A percentile compares a stretch with the other conserved stretches of the same genome.
phyloP scores from a whole-genome alignment of 306 rosid genomes.

The Gastrolobium villosum region DNA sequence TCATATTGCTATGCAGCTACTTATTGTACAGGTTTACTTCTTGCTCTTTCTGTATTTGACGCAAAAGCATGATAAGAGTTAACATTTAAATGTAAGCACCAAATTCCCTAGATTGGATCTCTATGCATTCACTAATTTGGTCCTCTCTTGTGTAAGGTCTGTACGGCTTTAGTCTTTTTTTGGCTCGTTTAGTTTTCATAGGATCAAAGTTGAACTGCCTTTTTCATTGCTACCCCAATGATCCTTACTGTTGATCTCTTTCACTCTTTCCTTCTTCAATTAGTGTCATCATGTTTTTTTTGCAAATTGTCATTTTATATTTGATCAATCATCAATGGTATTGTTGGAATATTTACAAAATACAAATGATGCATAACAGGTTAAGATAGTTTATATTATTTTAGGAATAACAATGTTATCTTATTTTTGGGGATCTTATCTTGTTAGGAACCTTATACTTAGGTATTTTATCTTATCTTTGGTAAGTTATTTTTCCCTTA shows the following conservation, averaged over 20 bases:
- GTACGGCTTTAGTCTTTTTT: too few species aligned
- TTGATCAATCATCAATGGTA: neutral
- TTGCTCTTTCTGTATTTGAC: constrained; percentile 39
- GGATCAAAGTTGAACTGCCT: constrained; percentile 27
- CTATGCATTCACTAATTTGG: constrained; percentile 18
- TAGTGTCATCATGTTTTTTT: neutral
- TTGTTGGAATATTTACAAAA: too few species aligned
- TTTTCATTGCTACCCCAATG: constrained; percentile 4
- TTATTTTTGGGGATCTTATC: neutral
- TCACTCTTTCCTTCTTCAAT: neutral
- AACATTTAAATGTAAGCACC: constrained; percentile 28
- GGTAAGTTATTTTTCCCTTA: too few species aligned
- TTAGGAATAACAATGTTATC: neutral
- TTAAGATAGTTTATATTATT: too few species aligned
- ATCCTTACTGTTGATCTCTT: neutral
- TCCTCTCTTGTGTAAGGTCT: constrained; percentile 16
- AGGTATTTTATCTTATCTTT: too few species aligned
- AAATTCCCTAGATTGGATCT: constrained; percentile 31
- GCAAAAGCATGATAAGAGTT: neutral
- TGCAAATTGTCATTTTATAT: neutral
- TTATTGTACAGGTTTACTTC: constrained; percentile 80
- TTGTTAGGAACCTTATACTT: neutral
- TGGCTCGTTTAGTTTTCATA: neutral
- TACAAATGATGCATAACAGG: too few species aligned
- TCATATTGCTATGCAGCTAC: constrained; percentile 93